Percentiles rank a stretch among this genome's conserved stretches.
Evolutionary conservation across 179 eudicot species (phyloP).

Genomic region (Silene vulgaris): DNA sequence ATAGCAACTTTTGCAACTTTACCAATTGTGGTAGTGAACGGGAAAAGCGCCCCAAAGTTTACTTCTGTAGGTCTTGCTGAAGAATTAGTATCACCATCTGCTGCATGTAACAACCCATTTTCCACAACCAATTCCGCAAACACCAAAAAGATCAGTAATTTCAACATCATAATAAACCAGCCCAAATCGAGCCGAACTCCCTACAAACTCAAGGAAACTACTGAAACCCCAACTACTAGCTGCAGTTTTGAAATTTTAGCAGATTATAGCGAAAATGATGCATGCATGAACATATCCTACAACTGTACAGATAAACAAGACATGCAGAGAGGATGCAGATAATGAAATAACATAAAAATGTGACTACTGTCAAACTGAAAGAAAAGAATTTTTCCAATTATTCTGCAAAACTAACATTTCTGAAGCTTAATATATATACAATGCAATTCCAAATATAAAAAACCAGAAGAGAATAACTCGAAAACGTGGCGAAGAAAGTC

Average conservation of each 20-base stretch:
- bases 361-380: neutral
- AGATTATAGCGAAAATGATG: no score
- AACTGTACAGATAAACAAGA: neutral
- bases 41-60: constrained; percentile 49
- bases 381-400: constrained; percentile 1
- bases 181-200: neutral
- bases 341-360: neutral
- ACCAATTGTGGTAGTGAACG: constrained; percentile 41
- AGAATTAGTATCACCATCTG: constrained; percentile 24
- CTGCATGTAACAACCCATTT: constrained; percentile 22
- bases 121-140: constrained; percentile 15
- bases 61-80: constrained; percentile 49
- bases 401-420: constrained; percentile 4
- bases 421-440: neutral
- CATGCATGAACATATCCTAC: neutral
- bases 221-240: constrained; percentile 4
- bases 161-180: constrained; percentile 17
- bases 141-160: constrained; percentile 23
- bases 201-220: constrained; percentile 5
- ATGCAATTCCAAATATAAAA: neutral
- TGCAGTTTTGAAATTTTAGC: no score
- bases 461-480: neutral
- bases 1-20: constrained; percentile 75
- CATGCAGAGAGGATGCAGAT: neutral
- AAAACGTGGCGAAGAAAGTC: neutral